These are phyloP conservation scores for Fusarium sp. DNA, from an alignment of 2,329 filamentous ascomycete genomes.

Conservation along the genomic window DNA sequence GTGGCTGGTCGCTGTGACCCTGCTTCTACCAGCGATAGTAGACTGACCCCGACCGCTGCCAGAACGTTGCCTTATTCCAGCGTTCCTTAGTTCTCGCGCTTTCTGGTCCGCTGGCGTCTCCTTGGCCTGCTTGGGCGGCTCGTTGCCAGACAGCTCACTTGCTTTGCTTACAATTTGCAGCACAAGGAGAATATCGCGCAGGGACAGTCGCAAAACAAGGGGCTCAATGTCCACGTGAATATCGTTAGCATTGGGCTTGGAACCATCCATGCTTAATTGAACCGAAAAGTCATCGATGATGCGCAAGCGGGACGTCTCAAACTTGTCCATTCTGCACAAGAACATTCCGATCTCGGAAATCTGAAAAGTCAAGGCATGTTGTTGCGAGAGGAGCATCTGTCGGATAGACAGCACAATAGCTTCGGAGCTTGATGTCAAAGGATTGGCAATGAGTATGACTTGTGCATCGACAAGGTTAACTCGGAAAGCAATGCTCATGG, in stretches of 20 bases:
- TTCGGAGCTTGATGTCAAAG: slow-evolving; percentile 88
- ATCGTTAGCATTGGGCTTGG: slow-evolving; percentile 73
- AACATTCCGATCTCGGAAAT: slow-evolving; percentile 98
- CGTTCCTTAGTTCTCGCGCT: slow-evolving; percentile 64
- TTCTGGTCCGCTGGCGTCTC: slow-evolving; percentile 65
- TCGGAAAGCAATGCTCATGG: slow-evolving; percentile 85
- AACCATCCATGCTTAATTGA: slow-evolving; percentile 85
- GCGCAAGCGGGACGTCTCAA: slow-evolving; percentile 88
- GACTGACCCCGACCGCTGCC: slow-evolving; percentile 69
- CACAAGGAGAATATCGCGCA: slow-evolving; percentile 93
- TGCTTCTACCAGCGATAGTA: slow-evolving; percentile 57
- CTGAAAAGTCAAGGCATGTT: slow-evolving; percentile 93
- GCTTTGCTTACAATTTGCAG: slow-evolving; percentile 93
- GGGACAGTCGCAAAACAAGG: slow-evolving; percentile 87
- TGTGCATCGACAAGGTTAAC: slow-evolving; percentile 97
- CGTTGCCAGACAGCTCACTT: slow-evolving; percentile 82
- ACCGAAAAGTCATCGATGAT: slow-evolving; percentile 98
- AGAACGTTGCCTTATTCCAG: slow-evolving; percentile 67
- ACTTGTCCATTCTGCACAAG: slow-evolving; percentile 96
- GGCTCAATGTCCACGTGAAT: slow-evolving; percentile 93
- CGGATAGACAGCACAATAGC: slow-evolving; percentile 96
- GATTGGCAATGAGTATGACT: slow-evolving; percentile 95
- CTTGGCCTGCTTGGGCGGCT: slow-evolving; percentile 63
- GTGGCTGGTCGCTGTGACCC: slow-evolving; percentile 57
- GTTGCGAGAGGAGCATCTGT: slow-evolving; percentile 91